Percentiles rank a stretch among this genome's conserved stretches.
Evolutionary conservation across 768 basidiomycete genomes (phyloP).

Genomic region (Collybia nuda): DNA sequence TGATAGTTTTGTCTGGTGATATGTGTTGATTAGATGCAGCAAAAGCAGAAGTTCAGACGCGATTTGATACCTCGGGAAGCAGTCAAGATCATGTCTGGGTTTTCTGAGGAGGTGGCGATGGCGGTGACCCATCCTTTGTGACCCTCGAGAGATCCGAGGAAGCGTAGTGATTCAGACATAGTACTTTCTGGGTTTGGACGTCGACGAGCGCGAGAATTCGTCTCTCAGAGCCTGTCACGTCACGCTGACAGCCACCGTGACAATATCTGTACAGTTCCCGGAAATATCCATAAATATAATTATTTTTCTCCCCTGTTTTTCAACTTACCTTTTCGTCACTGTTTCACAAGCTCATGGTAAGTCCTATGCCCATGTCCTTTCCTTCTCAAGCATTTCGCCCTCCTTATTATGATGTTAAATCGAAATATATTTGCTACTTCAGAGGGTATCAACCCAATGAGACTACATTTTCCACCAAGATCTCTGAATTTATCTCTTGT

Average conservation of each 20-base stretch:
- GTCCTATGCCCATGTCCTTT: neutral
- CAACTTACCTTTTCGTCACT: neutral
- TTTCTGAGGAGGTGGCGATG: constrained; percentile 97
- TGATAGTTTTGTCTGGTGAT: constrained; percentile 94
- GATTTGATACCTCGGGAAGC: constrained; percentile 83
- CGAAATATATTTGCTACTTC: constrained; percentile 86
- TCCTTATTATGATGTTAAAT: constrained; percentile 32
- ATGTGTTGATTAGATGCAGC: constrained; percentile 18
- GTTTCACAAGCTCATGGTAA: neutral
- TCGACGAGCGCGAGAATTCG: constrained; percentile 29
- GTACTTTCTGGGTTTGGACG: constrained; percentile 32
- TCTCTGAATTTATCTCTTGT: constrained; percentile 55
- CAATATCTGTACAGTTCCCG: constrained; percentile 56
- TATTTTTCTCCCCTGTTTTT: constrained; percentile 2
- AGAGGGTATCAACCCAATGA: constrained; percentile 72
- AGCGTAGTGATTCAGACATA: constrained; percentile 87
- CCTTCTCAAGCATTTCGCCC: neutral
- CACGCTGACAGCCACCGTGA: constrained; percentile 64
- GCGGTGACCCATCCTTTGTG: constrained; percentile 99
- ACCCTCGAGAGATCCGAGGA: constrained; percentile 88
- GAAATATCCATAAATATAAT: constrained; percentile 25
- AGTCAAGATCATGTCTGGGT: constrained; percentile 98
- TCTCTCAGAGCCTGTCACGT: constrained; percentile 29
- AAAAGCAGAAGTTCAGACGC: constrained; percentile 3
- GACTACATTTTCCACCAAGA: constrained; percentile 79